Evolutionary conservation across 495 filamentous ascomycete species (phyloP).

Genomic region (Penicillium salamii): DNA sequence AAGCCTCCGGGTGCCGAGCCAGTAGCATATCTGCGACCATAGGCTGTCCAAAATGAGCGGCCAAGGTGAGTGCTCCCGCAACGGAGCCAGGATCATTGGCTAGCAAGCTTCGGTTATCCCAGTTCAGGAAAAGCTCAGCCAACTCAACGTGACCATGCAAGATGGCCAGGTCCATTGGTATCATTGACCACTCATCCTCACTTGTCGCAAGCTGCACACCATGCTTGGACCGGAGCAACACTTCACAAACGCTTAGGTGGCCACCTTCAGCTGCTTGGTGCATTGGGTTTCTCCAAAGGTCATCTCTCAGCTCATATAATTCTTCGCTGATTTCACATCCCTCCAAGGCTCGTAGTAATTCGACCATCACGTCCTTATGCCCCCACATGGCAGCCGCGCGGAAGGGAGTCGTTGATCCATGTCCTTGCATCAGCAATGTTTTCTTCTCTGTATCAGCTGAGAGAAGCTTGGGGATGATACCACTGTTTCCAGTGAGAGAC

Average conservation of each 20-base stretch:
- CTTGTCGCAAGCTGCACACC: neutral
- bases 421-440: neutral
- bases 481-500: neutral
- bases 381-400: constrained; percentile 2
- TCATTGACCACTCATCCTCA: neutral
- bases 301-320: neutral
- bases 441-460: neutral
- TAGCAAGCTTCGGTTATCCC: neutral
- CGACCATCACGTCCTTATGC: constrained; percentile 2
- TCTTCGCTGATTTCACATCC: neutral
- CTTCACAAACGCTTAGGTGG: neutral
- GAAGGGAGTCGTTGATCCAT: constrained; percentile 1
- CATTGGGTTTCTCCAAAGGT: neutral
- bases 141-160: neutral
- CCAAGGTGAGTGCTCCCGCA: neutral
- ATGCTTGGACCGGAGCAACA: neutral
- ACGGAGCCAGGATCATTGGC: neutral
- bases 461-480: neutral
- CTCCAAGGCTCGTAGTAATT: neutral
- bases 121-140: neutral
- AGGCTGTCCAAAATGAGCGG: neutral
- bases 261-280: neutral
- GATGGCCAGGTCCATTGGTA: constrained; percentile 1
- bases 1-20: neutral
- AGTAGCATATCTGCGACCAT: neutral